Evolutionary conservation across 2,329 filamentous ascomycete genomes (phyloP).

Genomic region (Trichophyton mentagrophytes): DNA sequence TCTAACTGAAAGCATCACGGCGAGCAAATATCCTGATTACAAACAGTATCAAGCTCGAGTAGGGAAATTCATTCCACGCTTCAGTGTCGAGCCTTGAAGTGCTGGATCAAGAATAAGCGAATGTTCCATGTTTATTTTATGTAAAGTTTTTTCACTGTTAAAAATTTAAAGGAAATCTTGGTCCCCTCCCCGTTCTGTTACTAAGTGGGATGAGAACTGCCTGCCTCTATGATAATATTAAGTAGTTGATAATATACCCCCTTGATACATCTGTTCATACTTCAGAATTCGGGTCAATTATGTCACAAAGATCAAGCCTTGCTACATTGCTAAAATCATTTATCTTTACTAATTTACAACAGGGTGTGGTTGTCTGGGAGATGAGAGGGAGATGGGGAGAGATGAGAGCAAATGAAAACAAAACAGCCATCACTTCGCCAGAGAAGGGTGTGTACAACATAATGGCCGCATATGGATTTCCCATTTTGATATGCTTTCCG

Average conservation of each 20-base stretch:
- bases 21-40: constrained; percentile 80
- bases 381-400: constrained; percentile 14
- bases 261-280: neutral
- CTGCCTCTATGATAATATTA: too few species aligned
- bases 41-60: constrained; percentile 69
- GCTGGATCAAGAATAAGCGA: neutral
- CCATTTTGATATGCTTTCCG: constrained; percentile 3
- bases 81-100: neutral
- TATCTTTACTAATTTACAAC: constrained; percentile 3
- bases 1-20: constrained; percentile 71
- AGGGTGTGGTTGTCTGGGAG: neutral
- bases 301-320: neutral
- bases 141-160: neutral
- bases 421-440: neutral
- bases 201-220: too few species aligned
- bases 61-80: constrained; percentile 63
- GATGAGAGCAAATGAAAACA: constrained; percentile 17
- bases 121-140: neutral
- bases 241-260: too few species aligned
- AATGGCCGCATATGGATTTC: constrained; percentile 2
- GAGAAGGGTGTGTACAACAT: neutral
- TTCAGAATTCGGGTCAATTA: neutral
- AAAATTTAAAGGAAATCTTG: neutral
- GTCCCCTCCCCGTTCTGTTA: too few species aligned
- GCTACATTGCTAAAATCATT: neutral